Evolutionary conservation across 2,329 filamentous ascomycete species (phyloP).

Genomic region (Colletotrichum sojae): DNA sequence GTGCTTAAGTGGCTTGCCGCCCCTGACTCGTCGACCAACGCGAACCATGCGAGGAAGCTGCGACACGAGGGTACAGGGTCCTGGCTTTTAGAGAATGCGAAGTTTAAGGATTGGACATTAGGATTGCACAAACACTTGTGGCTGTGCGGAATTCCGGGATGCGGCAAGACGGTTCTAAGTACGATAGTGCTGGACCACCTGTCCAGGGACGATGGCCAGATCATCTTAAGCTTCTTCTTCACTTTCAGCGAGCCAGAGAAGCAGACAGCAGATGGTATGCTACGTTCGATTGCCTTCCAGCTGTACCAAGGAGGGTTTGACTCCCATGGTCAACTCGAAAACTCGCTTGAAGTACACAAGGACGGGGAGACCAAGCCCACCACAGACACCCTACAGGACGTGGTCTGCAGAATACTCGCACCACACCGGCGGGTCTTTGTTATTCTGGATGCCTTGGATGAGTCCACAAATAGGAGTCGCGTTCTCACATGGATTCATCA

Average conservation of each 20-base stretch:
- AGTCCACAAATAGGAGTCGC: neutral
- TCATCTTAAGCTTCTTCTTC: conserved; percentile 42
- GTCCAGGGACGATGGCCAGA: neutral
- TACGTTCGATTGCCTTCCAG: conserved; percentile 42
- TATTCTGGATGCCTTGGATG: conserved; percentile 23
- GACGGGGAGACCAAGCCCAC: neutral
- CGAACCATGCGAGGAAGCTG: conserved; percentile 23
- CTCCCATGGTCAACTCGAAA: neutral
- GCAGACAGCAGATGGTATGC: conserved; percentile 36
- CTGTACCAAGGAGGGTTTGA: conserved; percentile 39
- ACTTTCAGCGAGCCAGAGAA: conserved; percentile 44
- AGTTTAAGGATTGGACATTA: conserved; percentile 38
- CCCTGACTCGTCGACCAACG: conserved; percentile 35
- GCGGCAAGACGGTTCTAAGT: conserved; percentile 43
- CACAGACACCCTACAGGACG: neutral
- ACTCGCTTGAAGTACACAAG: neutral
- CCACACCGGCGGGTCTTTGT: accelerated
- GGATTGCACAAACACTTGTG: conserved; percentile 41
- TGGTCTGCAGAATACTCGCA: neutral
- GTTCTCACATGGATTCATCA: neutral
- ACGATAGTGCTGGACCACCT: conserved; percentile 41
- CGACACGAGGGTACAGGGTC: conserved; percentile 34
- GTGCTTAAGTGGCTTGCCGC: conserved; percentile 41
- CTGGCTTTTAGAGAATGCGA: conserved; percentile 36
- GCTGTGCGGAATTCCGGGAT: conserved; percentile 42